phyloP scores from a whole-genome alignment of 2,329 filamentous ascomycete species.

The Fusarium napiforme region DNA sequence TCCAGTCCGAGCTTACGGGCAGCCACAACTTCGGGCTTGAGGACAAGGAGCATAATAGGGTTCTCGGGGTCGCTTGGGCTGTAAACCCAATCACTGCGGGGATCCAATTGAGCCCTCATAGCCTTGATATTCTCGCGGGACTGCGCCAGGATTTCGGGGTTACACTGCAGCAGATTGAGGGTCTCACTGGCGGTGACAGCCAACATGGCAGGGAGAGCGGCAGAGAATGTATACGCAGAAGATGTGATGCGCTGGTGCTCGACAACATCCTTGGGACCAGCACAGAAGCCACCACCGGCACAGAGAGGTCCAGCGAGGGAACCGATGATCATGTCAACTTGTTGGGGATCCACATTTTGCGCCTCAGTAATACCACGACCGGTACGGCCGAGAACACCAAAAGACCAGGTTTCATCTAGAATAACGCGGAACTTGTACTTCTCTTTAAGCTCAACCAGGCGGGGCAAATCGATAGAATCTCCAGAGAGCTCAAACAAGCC shows the following conservation, averaged over 20 bases:
- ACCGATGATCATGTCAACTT: constrained; percentile 97
- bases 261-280: constrained; percentile 89
- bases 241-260: constrained; percentile 96
- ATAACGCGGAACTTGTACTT: constrained; percentile 98
- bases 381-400: constrained; percentile 90
- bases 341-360: constrained; percentile 92
- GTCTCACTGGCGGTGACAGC: constrained; percentile 97
- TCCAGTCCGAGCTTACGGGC: constrained; percentile 73
- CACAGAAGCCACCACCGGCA: constrained; percentile 95
- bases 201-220: constrained; percentile 90
- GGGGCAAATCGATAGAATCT: constrained; percentile 85
- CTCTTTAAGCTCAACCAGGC: constrained; percentile 91
- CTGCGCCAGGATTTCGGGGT: constrained; percentile 81
- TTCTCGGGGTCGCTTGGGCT: constrained; percentile 87
- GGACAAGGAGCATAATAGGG: constrained; percentile 82
- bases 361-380: constrained; percentile 94
- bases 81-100: constrained; percentile 90
- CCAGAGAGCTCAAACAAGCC: constrained; percentile 92
- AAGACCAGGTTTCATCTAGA: constrained; percentile 97
- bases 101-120: constrained; percentile 89
- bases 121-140: constrained; percentile 87
- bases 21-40: constrained; percentile 85
- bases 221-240: constrained; percentile 93
- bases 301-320: constrained; percentile 90
- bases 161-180: constrained; percentile 84